Conservation (phyloP, 1,139 yeast species). For the Pichia sp. region DNA sequence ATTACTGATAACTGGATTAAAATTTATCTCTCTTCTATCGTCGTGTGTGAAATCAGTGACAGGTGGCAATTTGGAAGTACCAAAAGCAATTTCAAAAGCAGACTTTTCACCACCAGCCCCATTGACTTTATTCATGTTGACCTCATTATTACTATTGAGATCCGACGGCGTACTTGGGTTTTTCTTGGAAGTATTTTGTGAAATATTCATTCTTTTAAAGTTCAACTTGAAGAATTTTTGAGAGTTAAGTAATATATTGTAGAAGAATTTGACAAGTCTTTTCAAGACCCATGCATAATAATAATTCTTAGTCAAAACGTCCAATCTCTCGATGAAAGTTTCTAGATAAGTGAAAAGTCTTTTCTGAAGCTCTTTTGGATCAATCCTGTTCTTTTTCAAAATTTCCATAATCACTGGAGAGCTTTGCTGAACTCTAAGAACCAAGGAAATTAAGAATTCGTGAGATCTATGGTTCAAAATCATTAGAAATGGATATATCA, state of each 20-base stretch:
- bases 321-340: conserved; percentile 32
- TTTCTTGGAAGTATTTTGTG: conserved; percentile 6
- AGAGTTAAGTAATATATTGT: conserved; percentile 32
- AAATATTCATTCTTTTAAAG: conserved; percentile 26
- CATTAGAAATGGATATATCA: conserved; percentile 43
- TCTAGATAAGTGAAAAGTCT: conserved; percentile 32
- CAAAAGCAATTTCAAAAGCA: conserved; percentile 34
- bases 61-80: conserved; percentile 33
- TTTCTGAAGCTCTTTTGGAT: conserved; percentile 30
- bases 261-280: conserved; percentile 33
- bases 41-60: conserved; percentile 30
- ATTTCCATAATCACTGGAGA: conserved; percentile 33
- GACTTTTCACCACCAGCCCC: conserved; percentile 8
- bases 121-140: neutral
- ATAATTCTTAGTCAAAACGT: conserved; percentile 30
- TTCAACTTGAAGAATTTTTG: conserved; percentile 31
- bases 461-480: conserved; percentile 48
- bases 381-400: conserved; percentile 31
- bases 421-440: conserved; percentile 38
- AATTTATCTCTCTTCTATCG: conserved; percentile 17
- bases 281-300: conserved; percentile 36
- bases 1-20: conserved; percentile 16
- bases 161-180: neutral
- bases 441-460: conserved; percentile 48
- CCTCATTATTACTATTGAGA: neutral